phyloP scores from a whole-genome alignment of 139 green algal species.

The Coelastrella sp. region DNA sequence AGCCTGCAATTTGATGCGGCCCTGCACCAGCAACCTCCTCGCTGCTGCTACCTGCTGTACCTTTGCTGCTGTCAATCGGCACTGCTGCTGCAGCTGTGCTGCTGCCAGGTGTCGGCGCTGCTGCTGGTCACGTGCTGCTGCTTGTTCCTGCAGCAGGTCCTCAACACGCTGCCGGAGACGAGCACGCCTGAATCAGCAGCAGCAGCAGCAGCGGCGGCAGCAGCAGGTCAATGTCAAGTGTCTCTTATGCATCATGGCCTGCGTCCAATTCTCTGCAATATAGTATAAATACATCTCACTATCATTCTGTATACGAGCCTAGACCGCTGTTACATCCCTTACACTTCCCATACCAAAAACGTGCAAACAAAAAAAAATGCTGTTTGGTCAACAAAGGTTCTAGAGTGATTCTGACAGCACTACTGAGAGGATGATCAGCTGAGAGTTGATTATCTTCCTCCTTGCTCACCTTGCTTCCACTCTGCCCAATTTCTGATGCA shows the following conservation, averaged over 20 bases:
- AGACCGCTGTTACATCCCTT: too few relatives aligned
- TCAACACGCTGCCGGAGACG: slow-evolving; percentile 16
- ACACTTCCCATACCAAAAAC: too few relatives aligned
- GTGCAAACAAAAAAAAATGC: not conserved
- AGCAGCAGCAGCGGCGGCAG: not conserved
- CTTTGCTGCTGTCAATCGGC: not conserved
- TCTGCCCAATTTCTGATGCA: slow-evolving; percentile 25
- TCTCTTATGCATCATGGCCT: not conserved
- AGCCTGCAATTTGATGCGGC: not conserved
- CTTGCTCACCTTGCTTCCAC: not conserved
- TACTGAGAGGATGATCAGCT: not conserved
- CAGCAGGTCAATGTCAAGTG: not conserved
- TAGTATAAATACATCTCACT: too few relatives aligned
- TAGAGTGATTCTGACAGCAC: not conserved
- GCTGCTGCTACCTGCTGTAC: slow-evolving; percentile 27
- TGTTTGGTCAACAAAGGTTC: not conserved
- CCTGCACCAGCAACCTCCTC: not conserved
- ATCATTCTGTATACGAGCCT: too few relatives aligned
- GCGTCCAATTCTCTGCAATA: too few relatives aligned
- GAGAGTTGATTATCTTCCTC: not conserved
- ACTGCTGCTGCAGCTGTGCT: not conserved
- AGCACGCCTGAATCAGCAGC: not conserved
- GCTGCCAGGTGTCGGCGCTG: not conserved
- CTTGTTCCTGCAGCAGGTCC: slow-evolving; percentile 11
- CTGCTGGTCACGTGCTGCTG: not conserved